Evolutionary conservation across 768 basidiomycete genomes (phyloP).

Genomic region (Pleurotus tuoliensis): DNA sequence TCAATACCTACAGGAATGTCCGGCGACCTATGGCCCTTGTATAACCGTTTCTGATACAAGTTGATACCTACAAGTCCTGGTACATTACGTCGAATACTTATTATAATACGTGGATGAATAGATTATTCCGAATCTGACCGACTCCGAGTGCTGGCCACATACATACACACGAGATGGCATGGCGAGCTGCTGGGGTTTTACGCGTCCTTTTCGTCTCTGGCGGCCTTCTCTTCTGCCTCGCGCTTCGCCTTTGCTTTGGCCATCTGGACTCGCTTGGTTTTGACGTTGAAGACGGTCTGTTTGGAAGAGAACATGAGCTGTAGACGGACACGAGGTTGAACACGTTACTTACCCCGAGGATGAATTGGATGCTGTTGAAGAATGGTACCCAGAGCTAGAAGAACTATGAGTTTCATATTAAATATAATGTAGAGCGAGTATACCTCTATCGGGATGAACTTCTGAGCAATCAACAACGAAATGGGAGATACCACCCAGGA

Average conservation of each 20-base stretch:
- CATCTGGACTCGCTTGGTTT: slow-evolving; percentile 59
- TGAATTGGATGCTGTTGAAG: slow-evolving; percentile 76
- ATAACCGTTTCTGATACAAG: slow-evolving; percentile 27
- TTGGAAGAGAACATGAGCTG: too few species aligned
- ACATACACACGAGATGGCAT: too few species aligned
- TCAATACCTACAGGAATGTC: slow-evolving; percentile 33
- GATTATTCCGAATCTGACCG: slow-evolving; percentile 6
- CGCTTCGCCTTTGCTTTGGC: slow-evolving; percentile 44
- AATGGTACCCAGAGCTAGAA: slow-evolving; percentile 81
- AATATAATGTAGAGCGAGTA: slow-evolving; percentile 13
- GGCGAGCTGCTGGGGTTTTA: too few species aligned
- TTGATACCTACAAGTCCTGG: neutral
- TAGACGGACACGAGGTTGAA: too few species aligned
- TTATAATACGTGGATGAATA: slow-evolving; percentile 13
- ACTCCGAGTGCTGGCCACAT: too few species aligned
- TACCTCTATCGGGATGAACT: slow-evolving; percentile 74
- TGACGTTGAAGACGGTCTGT: slow-evolving; percentile 72
- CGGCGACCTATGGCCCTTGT: slow-evolving; percentile 21
- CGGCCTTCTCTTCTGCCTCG: slow-evolving; percentile 37
- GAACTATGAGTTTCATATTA: neutral
- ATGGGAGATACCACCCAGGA: slow-evolving; percentile 79
- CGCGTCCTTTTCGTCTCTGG: slow-evolving; percentile 25
- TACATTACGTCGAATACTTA: slow-evolving; percentile 4
- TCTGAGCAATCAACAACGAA: slow-evolving; percentile 73
- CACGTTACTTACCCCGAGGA: slow-evolving; percentile 58